phyloP scores from a whole-genome alignment of 2,329 filamentous ascomycete species.

The Colletotrichum cordylinicola region DNA sequence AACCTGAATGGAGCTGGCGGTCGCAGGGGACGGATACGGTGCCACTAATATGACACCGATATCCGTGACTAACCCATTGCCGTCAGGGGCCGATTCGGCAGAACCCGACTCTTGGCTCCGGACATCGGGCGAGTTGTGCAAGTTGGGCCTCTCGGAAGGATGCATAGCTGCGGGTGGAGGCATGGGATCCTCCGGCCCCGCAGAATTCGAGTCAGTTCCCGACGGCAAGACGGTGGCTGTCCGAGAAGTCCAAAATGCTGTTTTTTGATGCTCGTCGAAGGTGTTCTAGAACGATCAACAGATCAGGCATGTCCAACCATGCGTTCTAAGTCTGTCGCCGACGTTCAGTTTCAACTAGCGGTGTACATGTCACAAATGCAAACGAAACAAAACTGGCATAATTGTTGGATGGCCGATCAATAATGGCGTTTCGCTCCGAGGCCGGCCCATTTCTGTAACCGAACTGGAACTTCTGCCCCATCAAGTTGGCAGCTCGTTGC shows the following conservation, averaged over 20 bases:
- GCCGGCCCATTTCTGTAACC: slow-evolving; percentile 6
- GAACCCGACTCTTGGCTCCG: neutral
- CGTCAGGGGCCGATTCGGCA: slow-evolving; percentile 3
- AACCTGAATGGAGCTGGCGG: neutral
- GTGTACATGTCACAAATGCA: neutral
- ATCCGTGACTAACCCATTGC: neutral
- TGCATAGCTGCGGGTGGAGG: neutral
- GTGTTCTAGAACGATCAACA: neutral
- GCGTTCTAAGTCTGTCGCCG: too few relatives aligned
- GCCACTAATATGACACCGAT: neutral
- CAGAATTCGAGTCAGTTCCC: neutral
- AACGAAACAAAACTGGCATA: neutral
- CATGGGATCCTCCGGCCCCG: neutral
- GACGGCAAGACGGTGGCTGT: neutral
- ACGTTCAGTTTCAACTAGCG: neutral
- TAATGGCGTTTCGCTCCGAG: neutral
- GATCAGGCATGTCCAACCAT: neutral
- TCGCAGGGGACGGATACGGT: neutral
- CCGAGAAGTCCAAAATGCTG: neutral
- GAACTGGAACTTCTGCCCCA: neutral
- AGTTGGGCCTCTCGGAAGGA: neutral
- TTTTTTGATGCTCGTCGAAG: neutral
- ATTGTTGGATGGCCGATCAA: neutral
- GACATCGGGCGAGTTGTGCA: neutral
- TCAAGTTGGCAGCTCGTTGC: neutral